Base-by-base conservation (phyloP, 768 basidiomycete genomes). In the Russula emetica region DNA sequence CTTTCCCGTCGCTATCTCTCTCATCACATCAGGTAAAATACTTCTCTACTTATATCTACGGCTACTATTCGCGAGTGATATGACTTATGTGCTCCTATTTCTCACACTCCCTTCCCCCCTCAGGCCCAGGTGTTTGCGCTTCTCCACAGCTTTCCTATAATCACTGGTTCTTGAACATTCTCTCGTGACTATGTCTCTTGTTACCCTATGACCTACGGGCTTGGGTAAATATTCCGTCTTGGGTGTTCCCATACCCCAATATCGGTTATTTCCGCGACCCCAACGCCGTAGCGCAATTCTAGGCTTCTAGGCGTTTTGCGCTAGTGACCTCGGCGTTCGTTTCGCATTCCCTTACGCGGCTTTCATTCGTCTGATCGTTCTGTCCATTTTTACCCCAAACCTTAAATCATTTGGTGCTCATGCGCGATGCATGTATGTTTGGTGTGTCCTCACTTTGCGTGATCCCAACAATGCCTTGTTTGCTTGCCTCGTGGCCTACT, bases 311-410 rank as follows among this genome's bases (percentile, higher is more conserved):
- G 20, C 40, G 16, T 26, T 26, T 52, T n/a, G 8, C 34, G 38
- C 22, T 54, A 38, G 36, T 36, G 45, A 22, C 59, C 47, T 61
- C 55, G 59, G 63, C 63, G 54, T 61, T 55, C 42, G 47, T 30
- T 55, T 45, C 45, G 28, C 32, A 18, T 36, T 60, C 30, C 54
- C 26, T 47, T 60, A 45, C 34, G 30, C 42, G 42, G 54, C 34
- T 55, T 59, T 55, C 22, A 34, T 55, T 40, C 50, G n/a, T 52
- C 49, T 56, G 63, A 61, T 61, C 45, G 53, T 24, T 54, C 32
- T 55, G 14, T 52, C 14, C 40, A 60, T 51, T 64, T 38, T 44
- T 56, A 56, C 63, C 63, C 63, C 63, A 61, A 64, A 64, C 63
- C 59, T 64, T 64, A 26, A 56, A 26, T 54, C 49, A 36, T 52